Conservation (phyloP, 1,284 basidiomycete genomes). For the Trichosporon coremiiforme region DNA sequence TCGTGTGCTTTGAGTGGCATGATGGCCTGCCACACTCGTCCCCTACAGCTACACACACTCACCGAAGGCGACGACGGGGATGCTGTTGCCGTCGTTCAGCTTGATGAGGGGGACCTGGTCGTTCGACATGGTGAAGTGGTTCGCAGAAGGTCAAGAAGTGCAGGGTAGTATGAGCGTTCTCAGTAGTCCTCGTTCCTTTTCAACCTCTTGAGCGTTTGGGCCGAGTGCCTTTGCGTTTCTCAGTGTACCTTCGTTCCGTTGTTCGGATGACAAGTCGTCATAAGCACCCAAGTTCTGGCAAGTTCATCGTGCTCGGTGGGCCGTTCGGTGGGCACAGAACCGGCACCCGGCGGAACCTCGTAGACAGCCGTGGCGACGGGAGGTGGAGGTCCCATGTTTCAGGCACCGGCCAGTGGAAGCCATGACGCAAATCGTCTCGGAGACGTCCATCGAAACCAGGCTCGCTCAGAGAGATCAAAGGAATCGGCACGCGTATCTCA, state of each 20-base stretch:
- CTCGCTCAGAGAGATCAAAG: background rate
- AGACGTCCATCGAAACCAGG: background rate
- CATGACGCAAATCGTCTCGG: constrained; percentile 14
- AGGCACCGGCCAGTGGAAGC: background rate
- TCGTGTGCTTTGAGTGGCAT: background rate
- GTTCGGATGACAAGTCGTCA: background rate
- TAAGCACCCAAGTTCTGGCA: background rate
- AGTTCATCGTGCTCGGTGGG: background rate
- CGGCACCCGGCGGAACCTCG: background rate
- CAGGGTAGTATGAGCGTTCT: too few relatives aligned
- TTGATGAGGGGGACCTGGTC: constrained; percentile 29
- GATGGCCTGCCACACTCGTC: background rate
- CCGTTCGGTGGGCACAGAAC: background rate
- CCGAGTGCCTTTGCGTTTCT: background rate
- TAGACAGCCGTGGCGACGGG: background rate
- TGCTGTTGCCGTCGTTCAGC: constrained; percentile 44
- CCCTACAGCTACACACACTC: constrained; percentile 16
- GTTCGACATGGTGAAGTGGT: constrained; percentile 22
- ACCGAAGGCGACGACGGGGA: constrained; percentile 48
- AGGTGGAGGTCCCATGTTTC: constrained; percentile 3
- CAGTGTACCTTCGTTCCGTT: too few relatives aligned
- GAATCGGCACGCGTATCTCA: background rate
- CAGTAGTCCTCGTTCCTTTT: background rate
- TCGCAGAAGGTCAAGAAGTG: background rate
- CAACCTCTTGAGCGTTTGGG: background rate